Evolutionary conservation across 1,284 basidiomycete genomes (phyloP).

Genomic region (Grifola frondosa): DNA sequence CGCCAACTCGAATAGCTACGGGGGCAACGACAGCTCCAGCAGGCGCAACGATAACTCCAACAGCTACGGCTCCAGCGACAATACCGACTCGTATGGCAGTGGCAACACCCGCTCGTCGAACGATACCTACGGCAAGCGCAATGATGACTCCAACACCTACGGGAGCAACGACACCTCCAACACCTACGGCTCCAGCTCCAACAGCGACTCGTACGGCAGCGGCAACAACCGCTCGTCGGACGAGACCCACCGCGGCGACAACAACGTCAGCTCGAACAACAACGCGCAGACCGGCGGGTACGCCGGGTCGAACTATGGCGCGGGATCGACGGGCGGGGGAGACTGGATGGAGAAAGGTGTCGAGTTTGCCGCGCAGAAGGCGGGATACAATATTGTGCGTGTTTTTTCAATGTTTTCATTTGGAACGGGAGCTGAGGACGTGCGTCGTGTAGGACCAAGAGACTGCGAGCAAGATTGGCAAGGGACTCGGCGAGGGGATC

Average conservation of each 20-base stretch:
- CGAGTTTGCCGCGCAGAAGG: slow-evolving; percentile 39
- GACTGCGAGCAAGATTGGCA: slow-evolving; percentile 38
- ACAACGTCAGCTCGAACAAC: slow-evolving; percentile 21
- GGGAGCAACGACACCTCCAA: slow-evolving; percentile 18
- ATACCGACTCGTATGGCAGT: slow-evolving; percentile 19
- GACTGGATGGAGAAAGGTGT: slow-evolving; percentile 44
- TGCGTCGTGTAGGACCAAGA: slow-evolving; percentile 22
- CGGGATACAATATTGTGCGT: slow-evolving; percentile 48
- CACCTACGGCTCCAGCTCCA: slow-evolving; percentile 8
- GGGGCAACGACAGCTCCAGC: slow-evolving; percentile 6
- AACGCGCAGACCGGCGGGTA: slow-evolving; percentile 14
- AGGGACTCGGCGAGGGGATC: slow-evolving; percentile 36
- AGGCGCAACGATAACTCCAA: slow-evolving; percentile 8
- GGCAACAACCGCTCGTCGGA: slow-evolving; percentile 13
- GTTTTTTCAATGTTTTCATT: background rate
- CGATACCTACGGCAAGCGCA: background rate
- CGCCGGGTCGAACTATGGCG: slow-evolving; percentile 15
- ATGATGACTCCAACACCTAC: slow-evolving; percentile 6
- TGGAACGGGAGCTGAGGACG: background rate
- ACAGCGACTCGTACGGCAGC: slow-evolving; percentile 20
- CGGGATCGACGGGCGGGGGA: slow-evolving; percentile 14
- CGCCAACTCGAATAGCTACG: slow-evolving; percentile 12
- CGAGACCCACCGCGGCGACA: slow-evolving; percentile 14
- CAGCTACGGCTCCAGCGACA: slow-evolving; percentile 19
- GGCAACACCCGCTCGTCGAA: slow-evolving; percentile 23